Evolutionary conservation across 805 yeast genomes (phyloP).

Genomic region (Saccharomycopsis schoenii): DNA sequence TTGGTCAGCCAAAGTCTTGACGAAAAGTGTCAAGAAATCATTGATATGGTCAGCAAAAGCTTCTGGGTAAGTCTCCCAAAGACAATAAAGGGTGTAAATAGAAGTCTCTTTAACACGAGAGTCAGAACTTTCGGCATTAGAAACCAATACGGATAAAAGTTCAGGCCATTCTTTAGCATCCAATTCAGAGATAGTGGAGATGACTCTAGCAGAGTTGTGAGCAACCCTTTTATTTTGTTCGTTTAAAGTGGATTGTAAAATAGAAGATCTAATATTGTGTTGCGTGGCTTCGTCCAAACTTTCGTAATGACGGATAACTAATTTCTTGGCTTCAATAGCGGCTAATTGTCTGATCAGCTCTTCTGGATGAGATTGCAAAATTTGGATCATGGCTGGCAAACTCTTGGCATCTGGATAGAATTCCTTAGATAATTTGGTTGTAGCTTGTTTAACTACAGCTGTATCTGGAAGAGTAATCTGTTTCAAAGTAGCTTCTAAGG

Average conservation of each 20-base stretch:
- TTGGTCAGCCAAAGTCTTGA: slow-evolving; percentile 49
- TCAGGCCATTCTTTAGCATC: slow-evolving; percentile 61
- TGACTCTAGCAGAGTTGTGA: slow-evolving; percentile 83
- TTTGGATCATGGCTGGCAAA: slow-evolving; percentile 74
- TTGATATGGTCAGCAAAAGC: slow-evolving; percentile 46
- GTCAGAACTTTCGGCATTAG: slow-evolving; percentile 47
- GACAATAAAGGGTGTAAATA: slow-evolving; percentile 63
- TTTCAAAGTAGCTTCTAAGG: slow-evolving; percentile 69
- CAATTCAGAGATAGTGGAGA: slow-evolving; percentile 75
- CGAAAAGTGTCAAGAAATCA: slow-evolving; percentile 64
- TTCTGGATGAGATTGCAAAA: slow-evolving; percentile 60
- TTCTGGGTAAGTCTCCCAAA: slow-evolving; percentile 62
- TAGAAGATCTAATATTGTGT: slow-evolving; percentile 53
- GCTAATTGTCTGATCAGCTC: slow-evolving; percentile 79
- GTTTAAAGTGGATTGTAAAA: slow-evolving; percentile 58
- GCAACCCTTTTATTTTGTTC: slow-evolving; percentile 61
- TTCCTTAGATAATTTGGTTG: slow-evolving; percentile 60
- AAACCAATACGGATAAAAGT: slow-evolving; percentile 60
- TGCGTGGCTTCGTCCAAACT: slow-evolving; percentile 35
- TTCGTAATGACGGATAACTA: slow-evolving; percentile 63
- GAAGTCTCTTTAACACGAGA: slow-evolving; percentile 69
- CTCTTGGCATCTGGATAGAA: slow-evolving; percentile 63
- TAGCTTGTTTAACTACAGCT: slow-evolving; percentile 72
- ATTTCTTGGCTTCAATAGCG: slow-evolving; percentile 93
- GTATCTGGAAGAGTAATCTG: slow-evolving; percentile 78